Evolutionary conservation across 345 rosid genomes (phyloP).

Genomic region (Gossypium anomalum): DNA sequence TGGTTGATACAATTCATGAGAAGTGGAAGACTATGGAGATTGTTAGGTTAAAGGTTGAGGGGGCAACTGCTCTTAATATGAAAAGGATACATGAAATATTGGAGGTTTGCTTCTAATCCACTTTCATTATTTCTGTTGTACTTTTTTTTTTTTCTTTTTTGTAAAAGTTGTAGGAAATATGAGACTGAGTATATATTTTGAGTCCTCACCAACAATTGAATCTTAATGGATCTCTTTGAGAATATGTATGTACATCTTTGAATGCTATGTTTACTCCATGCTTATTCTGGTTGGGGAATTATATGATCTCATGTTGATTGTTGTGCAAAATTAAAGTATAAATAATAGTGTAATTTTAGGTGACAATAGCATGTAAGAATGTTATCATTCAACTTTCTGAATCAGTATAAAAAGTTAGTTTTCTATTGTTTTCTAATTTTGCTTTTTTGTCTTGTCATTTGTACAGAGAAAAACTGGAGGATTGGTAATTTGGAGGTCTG

Average conservation of each 20-base stretch:
- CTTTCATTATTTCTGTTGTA: neutral
- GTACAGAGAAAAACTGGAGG: conserved; percentile 92
- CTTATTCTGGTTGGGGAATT: neutral
- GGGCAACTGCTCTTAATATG: conserved; percentile 86
- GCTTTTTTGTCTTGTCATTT: conserved; percentile 12
- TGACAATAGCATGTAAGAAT: neutral
- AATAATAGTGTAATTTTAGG: neutral
- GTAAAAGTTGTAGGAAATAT: neutral
- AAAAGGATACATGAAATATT: conserved; percentile 81
- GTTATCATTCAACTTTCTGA: neutral
- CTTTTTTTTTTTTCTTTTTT: neutral
- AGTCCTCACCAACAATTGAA: too few species aligned
- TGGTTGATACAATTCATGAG: conserved; percentile 68
- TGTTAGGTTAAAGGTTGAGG: conserved; percentile 81
- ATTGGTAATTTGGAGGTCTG: conserved; percentile 95
- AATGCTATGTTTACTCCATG: neutral
- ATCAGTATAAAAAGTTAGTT: neutral
- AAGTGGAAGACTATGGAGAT: conserved; percentile 77
- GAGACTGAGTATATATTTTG: neutral
- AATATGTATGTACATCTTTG: neutral
- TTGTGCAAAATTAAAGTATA: neutral
- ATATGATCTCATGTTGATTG: neutral
- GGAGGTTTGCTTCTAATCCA: conserved; percentile 54
- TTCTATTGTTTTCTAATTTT: neutral
- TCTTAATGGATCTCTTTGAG: neutral